Conservation (phyloP, 1,139 yeast genomes). For the Lodderomyces margitis region DNA sequence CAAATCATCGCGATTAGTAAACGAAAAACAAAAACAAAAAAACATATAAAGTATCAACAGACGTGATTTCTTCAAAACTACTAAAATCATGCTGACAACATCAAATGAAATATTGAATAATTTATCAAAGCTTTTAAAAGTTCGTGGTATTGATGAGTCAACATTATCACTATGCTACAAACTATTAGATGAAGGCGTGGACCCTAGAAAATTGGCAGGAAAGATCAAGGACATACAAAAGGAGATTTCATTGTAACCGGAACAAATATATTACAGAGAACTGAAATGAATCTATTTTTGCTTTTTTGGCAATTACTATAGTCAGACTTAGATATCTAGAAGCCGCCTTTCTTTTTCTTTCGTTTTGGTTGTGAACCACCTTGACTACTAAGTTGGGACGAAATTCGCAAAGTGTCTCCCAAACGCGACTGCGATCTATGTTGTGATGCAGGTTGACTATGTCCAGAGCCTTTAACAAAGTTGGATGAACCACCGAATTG, state of each 20-base stretch:
- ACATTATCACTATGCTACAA: conserved; percentile 36
- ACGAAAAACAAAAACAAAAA: neutral
- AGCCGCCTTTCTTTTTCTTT: conserved; percentile 7
- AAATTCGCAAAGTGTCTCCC: neutral
- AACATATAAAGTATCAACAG: neutral
- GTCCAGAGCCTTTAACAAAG: neutral
- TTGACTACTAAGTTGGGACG: conserved; percentile 2
- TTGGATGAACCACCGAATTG: conserved; percentile 2
- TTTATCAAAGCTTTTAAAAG: conserved; percentile 26
- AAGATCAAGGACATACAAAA: conserved; percentile 25
- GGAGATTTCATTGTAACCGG: conserved; percentile 23
- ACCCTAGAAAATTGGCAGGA: conserved; percentile 31
- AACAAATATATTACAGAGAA: conserved; percentile 7
- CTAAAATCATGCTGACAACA: conserved; percentile 3
- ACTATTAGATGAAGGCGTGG: conserved; percentile 38
- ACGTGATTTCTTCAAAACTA: neutral
- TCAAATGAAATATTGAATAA: conserved; percentile 20
- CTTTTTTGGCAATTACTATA: no score
- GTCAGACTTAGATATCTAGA: no score
- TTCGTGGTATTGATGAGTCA: conserved; percentile 28
- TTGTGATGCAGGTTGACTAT: conserved; percentile 1
- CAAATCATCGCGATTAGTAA: neutral
- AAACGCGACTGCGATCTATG: conserved; percentile 1
- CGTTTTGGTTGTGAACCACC: conserved; percentile 1
- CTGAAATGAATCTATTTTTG: neutral